A percentile compares a stretch with the other conserved stretches of the same genome.
Evolutionary conservation across 768 basidiomycete genomes (phyloP).

Genomic region (Trametes elegans): DNA sequence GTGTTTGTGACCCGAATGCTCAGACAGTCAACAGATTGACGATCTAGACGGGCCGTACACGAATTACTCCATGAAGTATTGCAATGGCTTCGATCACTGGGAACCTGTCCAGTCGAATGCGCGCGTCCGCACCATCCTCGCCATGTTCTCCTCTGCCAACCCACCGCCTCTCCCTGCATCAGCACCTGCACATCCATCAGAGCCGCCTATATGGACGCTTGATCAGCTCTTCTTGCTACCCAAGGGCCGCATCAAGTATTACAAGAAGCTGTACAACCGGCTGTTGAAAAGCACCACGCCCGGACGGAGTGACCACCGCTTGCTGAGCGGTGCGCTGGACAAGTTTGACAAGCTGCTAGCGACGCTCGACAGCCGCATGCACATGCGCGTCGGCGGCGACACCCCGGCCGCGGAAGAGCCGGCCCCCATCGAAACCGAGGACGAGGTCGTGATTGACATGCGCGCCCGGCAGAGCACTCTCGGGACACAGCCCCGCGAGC

Average conservation of each 20-base stretch:
- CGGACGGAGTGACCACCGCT: constrained; percentile 81
- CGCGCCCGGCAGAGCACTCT: constrained; percentile 35
- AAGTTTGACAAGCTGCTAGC: constrained; percentile 73
- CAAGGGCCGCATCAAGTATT: constrained; percentile 81
- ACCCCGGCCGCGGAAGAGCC: constrained; percentile 7
- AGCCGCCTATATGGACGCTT: constrained; percentile 67
- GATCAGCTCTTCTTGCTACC: constrained; percentile 89
- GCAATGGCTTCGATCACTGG: constrained; percentile 81
- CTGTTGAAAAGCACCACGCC: constrained; percentile 84
- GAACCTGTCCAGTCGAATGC: constrained; percentile 74
- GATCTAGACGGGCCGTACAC: constrained; percentile 88
- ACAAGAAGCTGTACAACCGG: constrained; percentile 84
- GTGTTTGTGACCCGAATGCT: constrained; percentile 15
- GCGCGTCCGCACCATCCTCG: constrained; percentile 65
- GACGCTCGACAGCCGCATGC: constrained; percentile 59
- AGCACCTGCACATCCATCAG: constrained; percentile 33
- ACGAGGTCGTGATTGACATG: constrained; percentile 59
- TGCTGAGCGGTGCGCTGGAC: constrained; percentile 78
- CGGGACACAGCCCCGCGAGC: constrained; percentile 9
- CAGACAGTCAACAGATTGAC: constrained; percentile 61
- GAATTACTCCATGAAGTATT: constrained; percentile 70
- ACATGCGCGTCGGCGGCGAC: constrained; percentile 46
- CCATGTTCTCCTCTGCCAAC: constrained; percentile 60
- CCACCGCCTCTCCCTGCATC: constrained; percentile 52
- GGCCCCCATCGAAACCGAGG: constrained; percentile 39